phyloP scores from a whole-genome alignment of 139 green algal genomes.

The Chlorella sp. region DNA sequence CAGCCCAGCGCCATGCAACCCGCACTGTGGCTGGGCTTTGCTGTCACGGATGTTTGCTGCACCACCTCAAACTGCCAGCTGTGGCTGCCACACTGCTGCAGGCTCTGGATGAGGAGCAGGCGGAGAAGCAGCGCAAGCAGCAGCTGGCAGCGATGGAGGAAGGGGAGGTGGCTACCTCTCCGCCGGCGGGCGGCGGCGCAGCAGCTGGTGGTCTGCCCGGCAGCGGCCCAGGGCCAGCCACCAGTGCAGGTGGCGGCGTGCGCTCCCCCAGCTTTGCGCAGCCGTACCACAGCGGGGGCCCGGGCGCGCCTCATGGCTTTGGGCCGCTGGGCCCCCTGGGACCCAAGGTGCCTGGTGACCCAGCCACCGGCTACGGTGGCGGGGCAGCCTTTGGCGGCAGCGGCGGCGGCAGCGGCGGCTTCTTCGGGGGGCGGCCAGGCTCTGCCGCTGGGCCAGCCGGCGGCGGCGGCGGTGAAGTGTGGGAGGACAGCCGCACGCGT shows the following conservation, averaged over 20 bases:
- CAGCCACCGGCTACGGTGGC: not conserved
- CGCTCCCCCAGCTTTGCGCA: not conserved
- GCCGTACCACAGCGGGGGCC: not conserved
- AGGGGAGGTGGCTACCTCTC: constrained; percentile 7
- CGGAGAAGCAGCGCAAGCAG: constrained; percentile 29
- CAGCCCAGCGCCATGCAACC: too few species aligned
- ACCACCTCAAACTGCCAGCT: too few species aligned
- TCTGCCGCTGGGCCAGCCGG: not conserved
- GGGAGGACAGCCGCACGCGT: not conserved
- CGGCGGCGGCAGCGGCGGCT: not conserved
- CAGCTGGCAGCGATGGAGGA: constrained; percentile 28
- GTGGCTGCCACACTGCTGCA: not conserved
- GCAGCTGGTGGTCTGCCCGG: not conserved
- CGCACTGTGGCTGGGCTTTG: too few species aligned
- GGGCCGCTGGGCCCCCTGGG: not conserved
- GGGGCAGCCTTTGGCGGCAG: not conserved
- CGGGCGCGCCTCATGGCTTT: not conserved
- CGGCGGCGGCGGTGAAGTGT: not conserved
- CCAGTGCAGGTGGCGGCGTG: not conserved
- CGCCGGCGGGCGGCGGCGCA: not conserved
- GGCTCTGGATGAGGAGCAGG: constrained; percentile 21
- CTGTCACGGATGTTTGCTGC: too few species aligned
- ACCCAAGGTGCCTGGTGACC: not conserved
- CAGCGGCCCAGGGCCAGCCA: not conserved
- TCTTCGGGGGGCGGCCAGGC: not conserved